phyloP scores from a whole-genome alignment of 768 basidiomycete species.

The Asterophora parasitica region DNA sequence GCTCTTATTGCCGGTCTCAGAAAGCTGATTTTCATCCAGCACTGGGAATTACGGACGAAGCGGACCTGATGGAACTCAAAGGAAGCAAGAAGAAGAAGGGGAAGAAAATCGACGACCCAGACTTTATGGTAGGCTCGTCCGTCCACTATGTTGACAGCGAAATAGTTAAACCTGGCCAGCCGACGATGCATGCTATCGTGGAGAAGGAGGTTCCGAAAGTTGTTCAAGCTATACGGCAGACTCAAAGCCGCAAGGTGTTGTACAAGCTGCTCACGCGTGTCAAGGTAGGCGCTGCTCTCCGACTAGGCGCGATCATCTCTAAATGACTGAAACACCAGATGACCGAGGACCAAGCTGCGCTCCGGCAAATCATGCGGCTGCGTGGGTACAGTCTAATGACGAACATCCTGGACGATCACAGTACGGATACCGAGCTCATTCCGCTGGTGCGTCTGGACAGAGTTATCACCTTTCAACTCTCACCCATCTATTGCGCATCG shows the following conservation, averaged over 20 bases:
- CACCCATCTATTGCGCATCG: slow-evolving; percentile 1
- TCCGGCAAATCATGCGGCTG: slow-evolving; percentile 84
- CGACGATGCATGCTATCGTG: slow-evolving; percentile 67
- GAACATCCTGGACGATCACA: slow-evolving; percentile 76
- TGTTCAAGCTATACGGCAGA: slow-evolving; percentile 86
- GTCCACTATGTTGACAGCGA: background rate
- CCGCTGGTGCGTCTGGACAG: slow-evolving; percentile 47
- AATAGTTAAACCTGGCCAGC: slow-evolving; percentile 38
- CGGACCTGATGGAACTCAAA: slow-evolving; percentile 77
- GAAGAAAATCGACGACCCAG: slow-evolving; percentile 86
- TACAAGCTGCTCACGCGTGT: slow-evolving; percentile 81
- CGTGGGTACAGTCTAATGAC: slow-evolving; percentile 93
- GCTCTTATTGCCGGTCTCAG: background rate
- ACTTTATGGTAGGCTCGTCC: slow-evolving; percentile 65
- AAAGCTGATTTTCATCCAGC: slow-evolving; percentile 40
- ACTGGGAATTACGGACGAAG: slow-evolving; percentile 90
- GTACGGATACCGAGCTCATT: slow-evolving; percentile 65
- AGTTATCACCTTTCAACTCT: background rate
- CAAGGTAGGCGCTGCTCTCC: slow-evolving; percentile 44
- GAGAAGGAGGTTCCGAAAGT: slow-evolving; percentile 87
- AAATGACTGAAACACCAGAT: slow-evolving; percentile 44
- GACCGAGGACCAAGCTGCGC: slow-evolving; percentile 73
- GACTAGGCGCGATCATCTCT: background rate
- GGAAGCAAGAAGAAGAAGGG: slow-evolving; percentile 92
- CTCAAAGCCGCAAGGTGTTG: slow-evolving; percentile 76